Percentiles rank a stretch among this genome's conserved stretches.
Conservation (phyloP, 345 rosid species). For the Populus davidiana region DNA sequence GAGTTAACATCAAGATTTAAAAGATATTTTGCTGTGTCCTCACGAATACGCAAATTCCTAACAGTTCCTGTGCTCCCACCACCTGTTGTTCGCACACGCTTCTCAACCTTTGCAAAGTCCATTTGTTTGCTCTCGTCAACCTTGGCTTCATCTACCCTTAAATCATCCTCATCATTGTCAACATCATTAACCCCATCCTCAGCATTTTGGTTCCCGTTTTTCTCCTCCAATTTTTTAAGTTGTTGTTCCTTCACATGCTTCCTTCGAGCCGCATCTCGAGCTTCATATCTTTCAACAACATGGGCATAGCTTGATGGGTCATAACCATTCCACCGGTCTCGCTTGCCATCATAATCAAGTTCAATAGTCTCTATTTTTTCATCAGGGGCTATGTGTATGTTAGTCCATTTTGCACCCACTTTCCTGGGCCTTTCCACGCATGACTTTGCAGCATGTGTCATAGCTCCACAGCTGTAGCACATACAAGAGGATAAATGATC, state of each 20-base stretch:
- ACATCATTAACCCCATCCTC: slow-evolving; percentile 52
- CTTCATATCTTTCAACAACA: slow-evolving; percentile 75
- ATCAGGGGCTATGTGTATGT: slow-evolving; percentile 75
- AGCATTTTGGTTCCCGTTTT: slow-evolving; percentile 47
- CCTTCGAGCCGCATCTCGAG: slow-evolving; percentile 73
- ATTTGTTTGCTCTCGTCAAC: too few relatives aligned
- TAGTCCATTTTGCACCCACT: slow-evolving; percentile 69
- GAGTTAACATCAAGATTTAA: slow-evolving; percentile 30
- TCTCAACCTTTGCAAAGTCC: too few relatives aligned
- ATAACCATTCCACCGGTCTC: slow-evolving; percentile 89
- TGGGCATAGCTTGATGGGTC: slow-evolving; percentile 63
- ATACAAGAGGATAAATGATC: neutral
- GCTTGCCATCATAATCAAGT: slow-evolving; percentile 84
- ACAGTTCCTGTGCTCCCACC: too few relatives aligned
- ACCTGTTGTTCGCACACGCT: too few relatives aligned
- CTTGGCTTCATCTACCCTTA: too few relatives aligned
- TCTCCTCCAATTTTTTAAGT: slow-evolving; percentile 77
- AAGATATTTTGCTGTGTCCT: neutral
- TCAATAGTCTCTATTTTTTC: slow-evolving; percentile 78
- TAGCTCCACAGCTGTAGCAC: slow-evolving; percentile 61
- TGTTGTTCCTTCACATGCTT: slow-evolving; percentile 72
- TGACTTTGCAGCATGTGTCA: slow-evolving; percentile 33
- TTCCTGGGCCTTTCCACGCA: slow-evolving; percentile 86
- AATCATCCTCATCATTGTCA: slow-evolving; percentile 60
- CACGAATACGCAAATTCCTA: too few relatives aligned